These are phyloP conservation scores for Didymosphaeria variabile DNA, from an alignment of 2,329 filamentous ascomycete species.

Conservation along the genomic window DNA sequence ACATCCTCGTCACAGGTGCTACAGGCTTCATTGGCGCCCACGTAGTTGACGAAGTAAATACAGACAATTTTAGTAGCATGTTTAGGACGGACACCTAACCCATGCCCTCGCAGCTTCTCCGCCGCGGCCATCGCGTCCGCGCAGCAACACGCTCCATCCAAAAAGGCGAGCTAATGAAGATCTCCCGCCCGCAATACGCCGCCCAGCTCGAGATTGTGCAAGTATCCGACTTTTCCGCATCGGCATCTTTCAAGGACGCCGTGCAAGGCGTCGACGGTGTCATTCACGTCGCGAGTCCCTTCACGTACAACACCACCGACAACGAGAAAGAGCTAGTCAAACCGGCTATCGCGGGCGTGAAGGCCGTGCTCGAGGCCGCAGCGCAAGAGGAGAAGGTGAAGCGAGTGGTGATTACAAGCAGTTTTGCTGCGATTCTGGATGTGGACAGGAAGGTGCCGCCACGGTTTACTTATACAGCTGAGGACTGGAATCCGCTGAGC, in stretches of 20 bases:
- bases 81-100: background rate
- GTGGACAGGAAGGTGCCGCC: constrained; percentile 20
- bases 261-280: constrained; percentile 55
- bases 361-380: constrained; percentile 50
- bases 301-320: constrained; percentile 55
- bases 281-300: constrained; percentile 58
- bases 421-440: constrained; percentile 26
- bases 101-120: background rate
- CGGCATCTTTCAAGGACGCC: constrained; percentile 49
- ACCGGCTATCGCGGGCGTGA: constrained; percentile 59
- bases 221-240: constrained; percentile 54
- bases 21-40: constrained; percentile 36
- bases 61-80: background rate
- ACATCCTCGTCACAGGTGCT: constrained; percentile 34
- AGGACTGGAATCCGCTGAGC: constrained; percentile 38
- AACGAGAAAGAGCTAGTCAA: constrained; percentile 58
- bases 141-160: constrained; percentile 21
- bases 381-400: constrained; percentile 19
- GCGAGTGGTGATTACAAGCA: constrained; percentile 32
- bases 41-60: constrained; percentile 26
- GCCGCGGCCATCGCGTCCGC: constrained; percentile 19
- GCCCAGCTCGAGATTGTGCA: constrained; percentile 54
- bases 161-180: constrained; percentile 46
- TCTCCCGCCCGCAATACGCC: constrained; percentile 48
- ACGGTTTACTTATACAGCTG: constrained; percentile 28